Evolutionary conservation across 2,329 filamentous ascomycete species (phyloP).

Genomic region (Hypoxylon sp.): DNA sequence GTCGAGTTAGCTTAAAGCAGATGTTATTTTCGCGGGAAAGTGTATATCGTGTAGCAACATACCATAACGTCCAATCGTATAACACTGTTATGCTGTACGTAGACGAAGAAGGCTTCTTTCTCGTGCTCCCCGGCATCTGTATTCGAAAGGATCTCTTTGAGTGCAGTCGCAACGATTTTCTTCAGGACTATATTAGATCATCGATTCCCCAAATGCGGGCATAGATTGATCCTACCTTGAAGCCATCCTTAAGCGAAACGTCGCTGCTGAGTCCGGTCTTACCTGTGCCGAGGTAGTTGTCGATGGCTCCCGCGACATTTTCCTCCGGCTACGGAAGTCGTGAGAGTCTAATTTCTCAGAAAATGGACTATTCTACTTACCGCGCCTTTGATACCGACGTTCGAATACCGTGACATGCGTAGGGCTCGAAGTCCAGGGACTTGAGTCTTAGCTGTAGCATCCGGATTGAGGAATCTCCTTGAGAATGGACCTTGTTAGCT

Average conservation of each 20-base stretch:
- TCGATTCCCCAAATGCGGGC: not conserved
- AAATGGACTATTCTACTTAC: not conserved
- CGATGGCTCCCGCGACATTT: constrained; percentile 2
- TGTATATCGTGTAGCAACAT: not conserved
- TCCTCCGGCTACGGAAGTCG: not conserved
- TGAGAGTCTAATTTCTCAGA: not conserved
- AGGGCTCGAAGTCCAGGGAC: constrained; percentile 8
- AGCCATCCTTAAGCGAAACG: not conserved
- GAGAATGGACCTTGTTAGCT: not conserved
- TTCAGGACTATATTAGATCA: not conserved
- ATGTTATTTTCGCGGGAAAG: no score
- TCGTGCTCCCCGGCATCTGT: constrained; percentile 12
- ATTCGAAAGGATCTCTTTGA: not conserved
- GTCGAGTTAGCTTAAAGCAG: not conserved
- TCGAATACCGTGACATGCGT: constrained; percentile 11
- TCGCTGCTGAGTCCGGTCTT: not conserved
- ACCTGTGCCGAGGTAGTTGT: constrained; percentile 2
- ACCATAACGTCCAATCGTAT: constrained; percentile 14
- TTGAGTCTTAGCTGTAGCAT: not conserved
- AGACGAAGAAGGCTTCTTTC: constrained; percentile 2
- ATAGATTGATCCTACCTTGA: not conserved
- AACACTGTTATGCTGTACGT: constrained; percentile 8
- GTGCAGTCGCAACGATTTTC: constrained; percentile 2
- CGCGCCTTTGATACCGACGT: constrained; percentile 4
- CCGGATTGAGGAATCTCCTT: constrained; percentile 9